Conservation (phyloP, 2,329 filamentous ascomycete genomes). For the Cryphonectria parasitica region DNA sequence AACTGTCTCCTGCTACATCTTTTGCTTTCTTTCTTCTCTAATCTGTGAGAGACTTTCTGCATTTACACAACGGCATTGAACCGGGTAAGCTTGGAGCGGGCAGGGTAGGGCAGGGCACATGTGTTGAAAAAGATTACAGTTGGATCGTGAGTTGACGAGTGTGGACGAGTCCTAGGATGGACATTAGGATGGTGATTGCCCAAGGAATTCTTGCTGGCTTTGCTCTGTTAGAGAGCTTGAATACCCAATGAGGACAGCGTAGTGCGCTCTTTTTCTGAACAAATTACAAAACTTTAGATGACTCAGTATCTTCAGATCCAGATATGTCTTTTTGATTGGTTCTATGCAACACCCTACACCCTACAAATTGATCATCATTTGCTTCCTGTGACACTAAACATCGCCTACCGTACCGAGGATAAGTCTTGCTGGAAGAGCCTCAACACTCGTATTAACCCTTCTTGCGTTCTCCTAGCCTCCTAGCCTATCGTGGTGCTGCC, state of each 20-base stretch:
- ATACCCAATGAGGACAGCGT: not conserved
- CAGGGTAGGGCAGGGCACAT: not conserved
- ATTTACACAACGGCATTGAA: not conserved
- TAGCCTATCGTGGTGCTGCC: not conserved
- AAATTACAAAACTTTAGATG: not conserved
- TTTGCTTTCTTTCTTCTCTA: not conserved
- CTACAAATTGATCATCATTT: not conserved
- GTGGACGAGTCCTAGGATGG: not conserved
- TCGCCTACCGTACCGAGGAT: not conserved
- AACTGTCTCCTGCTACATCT: not conserved
- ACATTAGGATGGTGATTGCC: not conserved
- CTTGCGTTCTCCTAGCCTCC: not conserved
- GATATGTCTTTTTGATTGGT: not conserved
- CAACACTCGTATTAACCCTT: not conserved
- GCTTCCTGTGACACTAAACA: not conserved
- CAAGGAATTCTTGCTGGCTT: too few relatives aligned
- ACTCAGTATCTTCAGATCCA: not conserved
- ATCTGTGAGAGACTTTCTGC: not conserved
- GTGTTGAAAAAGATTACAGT: not conserved
- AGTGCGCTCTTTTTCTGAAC: not conserved
- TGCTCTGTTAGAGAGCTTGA: not conserved
- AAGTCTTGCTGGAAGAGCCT: not conserved
- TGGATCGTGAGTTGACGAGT: not conserved
- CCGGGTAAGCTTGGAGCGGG: not conserved
- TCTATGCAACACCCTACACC: not conserved